These are phyloP conservation scores for Ophiorrhiza pumila DNA, from an alignment of 257 asterid species.

Conservation along the genomic window DNA sequence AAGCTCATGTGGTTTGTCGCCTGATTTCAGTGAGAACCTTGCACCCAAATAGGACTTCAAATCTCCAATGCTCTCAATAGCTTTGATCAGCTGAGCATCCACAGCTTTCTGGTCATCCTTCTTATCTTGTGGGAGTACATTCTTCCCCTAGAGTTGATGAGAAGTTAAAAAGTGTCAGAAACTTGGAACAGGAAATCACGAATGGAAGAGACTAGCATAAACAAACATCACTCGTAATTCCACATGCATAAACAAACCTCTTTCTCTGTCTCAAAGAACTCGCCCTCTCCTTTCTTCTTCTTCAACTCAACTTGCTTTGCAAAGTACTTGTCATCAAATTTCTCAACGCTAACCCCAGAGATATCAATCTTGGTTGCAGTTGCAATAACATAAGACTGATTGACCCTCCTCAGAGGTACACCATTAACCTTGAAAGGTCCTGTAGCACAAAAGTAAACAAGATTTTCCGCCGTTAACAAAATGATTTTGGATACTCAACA, in stretches of 20 bases:
- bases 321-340: slow-evolving; percentile 33
- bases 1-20: slow-evolving; percentile 71
- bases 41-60: slow-evolving; percentile 62
- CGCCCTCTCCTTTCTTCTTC: slow-evolving; percentile 32
- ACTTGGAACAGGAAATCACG: not conserved
- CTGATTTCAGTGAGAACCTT: slow-evolving; percentile 63
- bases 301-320: slow-evolving; percentile 28
- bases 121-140: slow-evolving; percentile 25
- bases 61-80: slow-evolving; percentile 51
- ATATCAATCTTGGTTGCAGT: slow-evolving; percentile 32
- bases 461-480: too few species aligned
- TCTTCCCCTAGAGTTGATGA: slow-evolving; percentile 10
- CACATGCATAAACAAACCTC: slow-evolving; percentile 26
- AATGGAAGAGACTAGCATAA: too few species aligned
- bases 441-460: not conserved
- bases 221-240: too few species aligned
- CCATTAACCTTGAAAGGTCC: slow-evolving; percentile 38
- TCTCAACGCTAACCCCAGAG: slow-evolving; percentile 25
- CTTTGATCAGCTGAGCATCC: slow-evolving; percentile 48
- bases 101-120: slow-evolving; percentile 51
- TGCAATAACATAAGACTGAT: slow-evolving; percentile 30
- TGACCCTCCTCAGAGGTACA: slow-evolving; percentile 36
- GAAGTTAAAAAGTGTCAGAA: not conserved
- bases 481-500: too few species aligned
- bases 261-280: slow-evolving; percentile 35